Evolutionary conservation across 495 filamentous ascomycete genomes (phyloP).

Genomic region (Podospora bellae-mahoneyi): DNA sequence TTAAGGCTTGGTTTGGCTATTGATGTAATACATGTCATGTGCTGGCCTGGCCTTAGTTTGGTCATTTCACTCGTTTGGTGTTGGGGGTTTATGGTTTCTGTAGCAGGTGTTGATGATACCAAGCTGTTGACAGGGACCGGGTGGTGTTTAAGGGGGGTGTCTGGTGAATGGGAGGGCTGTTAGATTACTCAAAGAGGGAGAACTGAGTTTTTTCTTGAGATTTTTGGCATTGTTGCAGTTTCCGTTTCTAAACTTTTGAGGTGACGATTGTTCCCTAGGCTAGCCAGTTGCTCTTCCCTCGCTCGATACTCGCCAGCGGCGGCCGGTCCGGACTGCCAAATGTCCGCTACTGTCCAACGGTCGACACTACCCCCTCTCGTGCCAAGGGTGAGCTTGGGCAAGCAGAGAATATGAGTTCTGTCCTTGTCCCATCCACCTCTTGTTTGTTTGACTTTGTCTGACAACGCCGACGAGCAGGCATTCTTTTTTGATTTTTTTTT

Average conservation of each 20-base stretch:
- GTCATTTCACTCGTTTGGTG: conserved; percentile 7
- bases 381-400: too few species aligned
- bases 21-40: not conserved
- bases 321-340: too few species aligned
- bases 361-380: not conserved
- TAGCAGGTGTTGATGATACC: not conserved
- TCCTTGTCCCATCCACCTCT: not conserved
- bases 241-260: too few species aligned
- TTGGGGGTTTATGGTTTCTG: not conserved
- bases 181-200: not conserved
- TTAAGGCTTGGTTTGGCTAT: conserved; percentile 6
- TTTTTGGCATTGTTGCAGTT: not conserved
- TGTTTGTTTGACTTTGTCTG: too few species aligned
- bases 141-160: too few species aligned
- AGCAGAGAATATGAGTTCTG: not conserved
- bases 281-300: too few species aligned
- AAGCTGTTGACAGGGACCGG: not conserved
- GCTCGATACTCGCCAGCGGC: too few species aligned
- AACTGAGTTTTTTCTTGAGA: not conserved
- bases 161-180: not conserved
- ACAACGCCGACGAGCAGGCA: too few species aligned
- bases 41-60: not conserved
- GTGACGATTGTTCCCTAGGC: too few species aligned
- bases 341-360: not conserved
- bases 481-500: too few species aligned